Conservation (phyloP, 768 basidiomycete species). For the Lactarius sp. region DNA sequence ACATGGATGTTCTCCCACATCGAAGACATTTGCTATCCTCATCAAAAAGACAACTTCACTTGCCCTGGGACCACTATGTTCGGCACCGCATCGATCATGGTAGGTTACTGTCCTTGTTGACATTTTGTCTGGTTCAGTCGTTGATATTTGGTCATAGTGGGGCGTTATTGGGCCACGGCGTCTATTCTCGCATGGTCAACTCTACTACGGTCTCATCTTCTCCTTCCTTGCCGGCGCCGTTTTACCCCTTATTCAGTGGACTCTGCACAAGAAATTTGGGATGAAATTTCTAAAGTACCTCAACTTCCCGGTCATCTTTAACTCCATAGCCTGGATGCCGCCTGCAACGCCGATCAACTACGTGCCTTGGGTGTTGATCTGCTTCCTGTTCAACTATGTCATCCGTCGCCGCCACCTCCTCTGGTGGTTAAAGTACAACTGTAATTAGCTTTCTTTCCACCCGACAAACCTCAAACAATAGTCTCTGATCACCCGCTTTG, state of each 20-base stretch:
- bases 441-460: conserved; percentile 14
- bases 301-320: conserved; percentile 46
- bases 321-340: conserved; percentile 36
- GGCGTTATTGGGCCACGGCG: conserved; percentile 74
- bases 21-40: conserved; percentile 48
- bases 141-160: conserved; percentile 24
- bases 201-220: conserved; percentile 41
- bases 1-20: conserved; percentile 74
- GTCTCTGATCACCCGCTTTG: no score
- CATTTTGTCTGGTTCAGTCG: not conserved
- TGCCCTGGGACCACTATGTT: conserved; percentile 70
- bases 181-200: conserved; percentile 5
- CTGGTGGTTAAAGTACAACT: conserved; percentile 41
- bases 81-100: conserved; percentile 69
- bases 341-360: conserved; percentile 42
- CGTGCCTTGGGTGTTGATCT: conserved; percentile 36
- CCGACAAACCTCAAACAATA: no score
- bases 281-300: conserved; percentile 48
- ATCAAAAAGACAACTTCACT: conserved; percentile 59
- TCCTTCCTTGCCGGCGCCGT: conserved; percentile 72
- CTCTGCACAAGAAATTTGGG: conserved; percentile 34
- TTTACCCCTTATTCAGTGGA: conserved; percentile 51
- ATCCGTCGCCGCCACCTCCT: conserved; percentile 36
- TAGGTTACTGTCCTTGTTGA: conserved; percentile 32
- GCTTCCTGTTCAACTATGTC: conserved; percentile 37